Base-by-base conservation (phyloP, 2,329 filamentous ascomycete species). In the Knufia petricola region DNA sequence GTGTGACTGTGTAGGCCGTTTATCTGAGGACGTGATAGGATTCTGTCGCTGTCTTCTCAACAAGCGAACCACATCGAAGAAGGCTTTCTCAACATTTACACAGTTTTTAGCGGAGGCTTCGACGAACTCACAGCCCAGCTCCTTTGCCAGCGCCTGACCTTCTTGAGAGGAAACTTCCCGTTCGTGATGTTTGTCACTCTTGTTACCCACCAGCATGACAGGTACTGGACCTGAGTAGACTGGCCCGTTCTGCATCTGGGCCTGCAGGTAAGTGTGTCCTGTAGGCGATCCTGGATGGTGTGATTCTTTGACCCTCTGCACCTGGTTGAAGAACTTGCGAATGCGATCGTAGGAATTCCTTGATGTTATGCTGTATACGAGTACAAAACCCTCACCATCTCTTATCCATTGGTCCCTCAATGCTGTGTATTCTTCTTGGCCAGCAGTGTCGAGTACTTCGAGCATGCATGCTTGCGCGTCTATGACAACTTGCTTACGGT, bases 181-280 rank as follows among this genome's bases (percentile, higher is more conserved):
- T 70, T 96, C 92, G 23, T 90, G 94, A 40, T 94, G 87, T 61
- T 92, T 79, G 69, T 98, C 92, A 70, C 87, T 94, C 73, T 98
- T 98, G 75, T 98, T 96, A 58, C 92, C 92, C 30, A 98, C 92
- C 24, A 98, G 77, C 92, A 98, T 96, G 61, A 98, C 87, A 40
- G 92, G 92, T 13, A 92, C 87, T 78, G 79, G 21, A 63, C 58
- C 60, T 39, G 54, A 54, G 32, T 66, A 54, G 26, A 59, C 50
- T 24, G 78, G 70, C 6, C 64, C 67, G 68, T 63, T 71, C 67
- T 60, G 63, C 52, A 70, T 66, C 47, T 59, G 79, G 59, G 63
- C 82, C 23, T 64, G 63, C 21, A 73, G 61, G 53, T 74, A 73
- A 48, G 69, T 69, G 37, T 71, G 69, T 17, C 69, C 70, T 17